These are phyloP conservation scores for Guadua angustifolia DNA, from an alignment of 176 grass and related monocot genomes.

Conservation along the genomic window DNA sequence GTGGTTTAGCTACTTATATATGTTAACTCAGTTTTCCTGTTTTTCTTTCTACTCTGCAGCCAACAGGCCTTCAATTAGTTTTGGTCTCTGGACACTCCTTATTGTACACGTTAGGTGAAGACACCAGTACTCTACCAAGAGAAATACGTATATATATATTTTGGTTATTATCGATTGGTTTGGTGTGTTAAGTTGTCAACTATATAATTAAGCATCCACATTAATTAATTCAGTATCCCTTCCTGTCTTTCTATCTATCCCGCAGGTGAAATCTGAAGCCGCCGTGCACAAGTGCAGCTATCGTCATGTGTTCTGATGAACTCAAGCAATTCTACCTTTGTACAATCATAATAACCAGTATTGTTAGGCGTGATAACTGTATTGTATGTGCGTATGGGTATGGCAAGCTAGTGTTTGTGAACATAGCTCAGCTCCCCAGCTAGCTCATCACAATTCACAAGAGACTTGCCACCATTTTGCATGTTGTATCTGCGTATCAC, in stretches of 20 bases:
- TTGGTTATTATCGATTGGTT: background rate
- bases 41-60: slow-evolving; percentile 20
- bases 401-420: background rate
- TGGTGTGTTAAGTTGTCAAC: background rate
- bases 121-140: background rate
- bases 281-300: background rate
- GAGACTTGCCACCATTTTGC: background rate
- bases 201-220: background rate
- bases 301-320: background rate
- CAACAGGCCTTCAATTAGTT: slow-evolving; percentile 35
- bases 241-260: background rate
- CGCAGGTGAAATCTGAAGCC: slow-evolving; percentile 43
- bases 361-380: background rate
- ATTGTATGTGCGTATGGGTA: background rate
- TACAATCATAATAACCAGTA: background rate
- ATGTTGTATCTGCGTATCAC: background rate
- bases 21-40: background rate
- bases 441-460: background rate
- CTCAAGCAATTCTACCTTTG: slow-evolving; percentile 22
- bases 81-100: background rate
- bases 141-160: background rate
- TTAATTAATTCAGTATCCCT: background rate
- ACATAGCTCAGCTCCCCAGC: background rate
- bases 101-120: slow-evolving; percentile 16
- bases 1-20: background rate